Evolutionary conservation across 2,329 filamentous ascomycete genomes (phyloP), one percentile per base, ranked within the genome.

Genomic region (Byssothecium circinans): DNA sequence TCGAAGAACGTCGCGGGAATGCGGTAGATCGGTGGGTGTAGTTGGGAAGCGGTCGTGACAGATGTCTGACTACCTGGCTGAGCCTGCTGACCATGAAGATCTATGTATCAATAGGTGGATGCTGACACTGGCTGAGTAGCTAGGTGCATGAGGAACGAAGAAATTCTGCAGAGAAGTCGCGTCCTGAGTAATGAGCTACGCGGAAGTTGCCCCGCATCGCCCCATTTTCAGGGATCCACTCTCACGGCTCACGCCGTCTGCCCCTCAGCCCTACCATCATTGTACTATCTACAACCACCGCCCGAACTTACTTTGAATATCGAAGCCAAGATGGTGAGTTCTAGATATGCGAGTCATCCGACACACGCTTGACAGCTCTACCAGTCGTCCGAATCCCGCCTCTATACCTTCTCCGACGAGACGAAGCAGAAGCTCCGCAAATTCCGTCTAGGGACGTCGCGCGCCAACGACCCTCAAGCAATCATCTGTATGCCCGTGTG

Each of bases 361-460:
- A 47, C 48, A 23, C 43, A 20, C 17, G 22, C 20, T 11, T 12
- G 27, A 50, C 40, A 22, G 30, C 18, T 18, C 29, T 42, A 25
- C 20, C 58, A 78, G 74, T 71, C 85, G 63, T 95, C 91, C 67
- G 91, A 96, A 78, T 85, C 90, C 53, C 82, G 91, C 61, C 81
- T 97, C 54, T 97, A 96, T 77, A 89, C 88, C 50, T 95, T 97
- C 82, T 95, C 91, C 25, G 82, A 85, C 56, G 89, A 94, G 75
- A 96, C 90, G 37, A 94, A 87, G 74, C 85, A 91, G 57, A 86
- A 91, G 67, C 83, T 99, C 57, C 88, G 89, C 72, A 97, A 96
- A 75, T 99, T 99, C 77, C 88, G 94, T 41, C 81, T 99, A 22
- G 84, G 87, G 20, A 97, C 94, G 2, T 96, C 91, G 27, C 81